Evolutionary conservation across 495 filamentous ascomycete genomes (phyloP).

Genomic region (Mycothermus thermophilus): DNA sequence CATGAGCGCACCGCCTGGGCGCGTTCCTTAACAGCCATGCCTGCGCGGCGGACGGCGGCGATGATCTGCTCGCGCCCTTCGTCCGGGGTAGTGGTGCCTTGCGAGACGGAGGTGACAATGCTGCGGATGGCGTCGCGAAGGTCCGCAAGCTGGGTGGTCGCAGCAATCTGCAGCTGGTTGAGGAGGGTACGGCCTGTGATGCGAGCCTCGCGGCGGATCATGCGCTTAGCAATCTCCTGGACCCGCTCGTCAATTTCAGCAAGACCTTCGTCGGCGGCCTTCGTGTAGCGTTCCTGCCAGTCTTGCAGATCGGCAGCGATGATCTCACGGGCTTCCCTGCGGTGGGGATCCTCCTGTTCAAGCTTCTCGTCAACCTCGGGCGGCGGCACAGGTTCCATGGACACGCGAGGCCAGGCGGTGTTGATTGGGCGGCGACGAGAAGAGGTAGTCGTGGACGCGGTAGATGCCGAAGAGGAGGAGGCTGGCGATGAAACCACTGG

Average conservation of each 20-base stretch:
- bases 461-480: conserved; percentile 1
- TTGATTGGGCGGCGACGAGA: conserved; percentile 2
- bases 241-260: conserved; percentile 66
- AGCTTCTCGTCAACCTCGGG: conserved; percentile 16
- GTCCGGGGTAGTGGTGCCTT: conserved; percentile 27
- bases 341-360: conserved; percentile 26
- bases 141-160: conserved; percentile 43
- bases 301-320: conserved; percentile 62
- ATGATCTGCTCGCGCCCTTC: conserved; percentile 50
- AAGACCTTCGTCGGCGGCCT: conserved; percentile 66
- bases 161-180: conserved; percentile 51
- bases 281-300: conserved; percentile 78
- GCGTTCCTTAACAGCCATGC: conserved; percentile 61
- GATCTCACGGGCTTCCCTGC: conserved; percentile 43
- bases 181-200: conserved; percentile 50
- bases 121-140: conserved; percentile 56
- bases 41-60: conserved; percentile 53
- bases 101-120: conserved; percentile 42
- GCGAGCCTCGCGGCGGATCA: conserved; percentile 33
- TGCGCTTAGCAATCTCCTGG: conserved; percentile 45
- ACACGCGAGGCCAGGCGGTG: conserved; percentile 11
- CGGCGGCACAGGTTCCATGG: conserved; percentile 11
- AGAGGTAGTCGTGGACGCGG: background rate
- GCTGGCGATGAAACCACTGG: conserved; percentile 22
- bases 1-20: conserved; percentile 71